Conservation (phyloP, 78 protist species). For the Thecamonas trahens region DNA sequence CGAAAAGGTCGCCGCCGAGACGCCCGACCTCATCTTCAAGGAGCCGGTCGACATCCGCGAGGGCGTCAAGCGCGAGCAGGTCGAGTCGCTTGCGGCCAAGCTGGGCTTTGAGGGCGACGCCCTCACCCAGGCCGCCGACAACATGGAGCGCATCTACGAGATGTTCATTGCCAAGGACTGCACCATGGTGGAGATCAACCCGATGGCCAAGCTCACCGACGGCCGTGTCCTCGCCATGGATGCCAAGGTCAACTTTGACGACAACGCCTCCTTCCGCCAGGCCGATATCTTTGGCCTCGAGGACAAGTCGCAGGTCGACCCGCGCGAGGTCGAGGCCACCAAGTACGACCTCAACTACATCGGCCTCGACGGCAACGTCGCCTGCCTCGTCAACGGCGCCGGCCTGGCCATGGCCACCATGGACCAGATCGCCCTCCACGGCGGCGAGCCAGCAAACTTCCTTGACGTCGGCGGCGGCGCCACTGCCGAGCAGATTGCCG, state of each 20-base stretch:
- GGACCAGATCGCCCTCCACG: conserved; percentile 88
- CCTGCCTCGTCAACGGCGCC: conserved; percentile 98
- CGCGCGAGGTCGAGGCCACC: conserved; percentile 84
- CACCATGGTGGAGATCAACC: conserved; percentile 94
- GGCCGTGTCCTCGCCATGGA: conserved; percentile 80
- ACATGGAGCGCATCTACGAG: conserved; percentile 61
- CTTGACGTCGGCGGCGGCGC: conserved; percentile 97
- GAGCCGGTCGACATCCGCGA: no score
- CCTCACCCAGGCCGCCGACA: conserved; percentile 11
- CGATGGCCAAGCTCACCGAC: conserved; percentile 71
- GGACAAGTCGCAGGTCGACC: conserved; percentile 86
- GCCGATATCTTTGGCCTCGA: conserved; percentile 70
- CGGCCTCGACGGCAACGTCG: conserved; percentile 95
- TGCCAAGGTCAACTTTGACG: conserved; percentile 94
- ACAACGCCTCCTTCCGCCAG: conserved; percentile 94
- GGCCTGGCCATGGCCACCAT: conserved; percentile 99
- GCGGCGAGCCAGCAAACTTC: conserved; percentile 98
- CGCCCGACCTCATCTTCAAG: conserved; percentile 59
- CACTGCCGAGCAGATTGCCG: conserved; percentile 67
- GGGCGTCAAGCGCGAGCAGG: no score
- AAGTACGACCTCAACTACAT: conserved; percentile 88
- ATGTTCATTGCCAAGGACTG: conserved; percentile 67
- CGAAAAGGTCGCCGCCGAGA: conserved; percentile 59
- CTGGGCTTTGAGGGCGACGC: background rate
- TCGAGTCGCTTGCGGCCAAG: background rate